Conservation (phyloP, 2,329 filamentous ascomycete genomes). For the Thielaviopsis euricoi region DNA sequence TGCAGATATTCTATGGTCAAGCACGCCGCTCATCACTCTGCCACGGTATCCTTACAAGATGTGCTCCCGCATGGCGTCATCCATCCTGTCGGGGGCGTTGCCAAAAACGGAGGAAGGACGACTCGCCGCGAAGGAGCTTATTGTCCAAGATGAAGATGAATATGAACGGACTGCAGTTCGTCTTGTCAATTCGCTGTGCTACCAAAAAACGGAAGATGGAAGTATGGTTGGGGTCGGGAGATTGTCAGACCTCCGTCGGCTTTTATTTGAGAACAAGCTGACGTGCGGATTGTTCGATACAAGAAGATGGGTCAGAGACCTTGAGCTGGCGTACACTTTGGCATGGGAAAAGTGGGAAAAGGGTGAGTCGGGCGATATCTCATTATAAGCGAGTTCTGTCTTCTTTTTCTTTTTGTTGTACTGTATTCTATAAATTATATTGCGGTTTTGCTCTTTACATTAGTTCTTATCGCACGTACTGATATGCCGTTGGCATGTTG, state of each 20-base stretch:
- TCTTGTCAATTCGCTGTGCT: slow-evolving; percentile 47
- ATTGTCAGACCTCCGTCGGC: slow-evolving; percentile 59
- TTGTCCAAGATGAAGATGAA: slow-evolving; percentile 59
- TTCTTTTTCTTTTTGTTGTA: slow-evolving; percentile 9
- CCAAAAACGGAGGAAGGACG: slow-evolving; percentile 54
- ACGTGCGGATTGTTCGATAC: slow-evolving; percentile 83
- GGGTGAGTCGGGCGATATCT: slow-evolving; percentile 84
- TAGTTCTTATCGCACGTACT: background rate
- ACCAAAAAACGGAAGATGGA: slow-evolving; percentile 27
- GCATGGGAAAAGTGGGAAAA: slow-evolving; percentile 80
- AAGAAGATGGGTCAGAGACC: slow-evolving; percentile 70
- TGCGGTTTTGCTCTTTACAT: no score
- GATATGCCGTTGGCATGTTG: no score
- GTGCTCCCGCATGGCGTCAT: slow-evolving; percentile 96
- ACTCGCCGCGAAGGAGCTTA: slow-evolving; percentile 55
- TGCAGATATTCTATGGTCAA: slow-evolving; percentile 90
- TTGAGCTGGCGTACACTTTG: slow-evolving; percentile 76
- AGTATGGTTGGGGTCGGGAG: slow-evolving; percentile 47
- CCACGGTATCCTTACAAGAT: slow-evolving; percentile 95
- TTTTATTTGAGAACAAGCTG: slow-evolving; percentile 75
- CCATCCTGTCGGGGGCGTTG: slow-evolving; percentile 77
- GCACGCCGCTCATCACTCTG: slow-evolving; percentile 77
- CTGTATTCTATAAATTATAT: no score
- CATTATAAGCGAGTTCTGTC: slow-evolving; percentile 33
- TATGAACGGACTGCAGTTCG: slow-evolving; percentile 67